Percentiles rank a stretch among this genome's conserved stretches.
These are phyloP conservation scores for Ilex asprella DNA, from an alignment of 257 asterid species.

Conservation along the genomic window DNA sequence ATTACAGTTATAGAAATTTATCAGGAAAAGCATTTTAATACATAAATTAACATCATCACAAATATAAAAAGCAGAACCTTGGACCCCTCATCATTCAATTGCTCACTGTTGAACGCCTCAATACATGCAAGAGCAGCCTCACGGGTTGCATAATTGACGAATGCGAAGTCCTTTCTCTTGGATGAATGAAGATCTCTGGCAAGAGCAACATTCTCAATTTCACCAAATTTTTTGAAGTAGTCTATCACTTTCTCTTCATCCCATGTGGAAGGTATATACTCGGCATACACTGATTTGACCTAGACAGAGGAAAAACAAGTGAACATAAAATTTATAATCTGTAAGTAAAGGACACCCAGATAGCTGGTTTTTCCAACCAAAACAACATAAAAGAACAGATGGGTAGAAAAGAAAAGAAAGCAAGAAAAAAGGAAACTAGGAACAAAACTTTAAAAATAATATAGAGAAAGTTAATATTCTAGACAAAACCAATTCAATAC, in stretches of 20 bases:
- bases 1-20: constrained; percentile 14
- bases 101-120: constrained; percentile 37
- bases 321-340: constrained; percentile 6
- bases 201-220: constrained; percentile 54
- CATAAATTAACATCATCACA: constrained; percentile 5
- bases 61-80: constrained; percentile 29
- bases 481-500: too few relatives aligned
- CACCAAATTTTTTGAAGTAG: constrained; percentile 61
- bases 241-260: constrained; percentile 43
- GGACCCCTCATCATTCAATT: constrained; percentile 31
- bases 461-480: too few relatives aligned
- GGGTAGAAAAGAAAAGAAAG: neutral
- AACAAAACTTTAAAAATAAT: too few relatives aligned
- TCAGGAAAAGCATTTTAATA: constrained; percentile 7
- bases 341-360: constrained; percentile 7
- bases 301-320: constrained; percentile 22
- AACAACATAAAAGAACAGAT: neutral
- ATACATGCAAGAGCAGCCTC: constrained; percentile 70
- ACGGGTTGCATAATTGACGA: constrained; percentile 45
- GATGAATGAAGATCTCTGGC: constrained; percentile 51
- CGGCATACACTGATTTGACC: constrained; percentile 66
- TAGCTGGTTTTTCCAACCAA: neutral
- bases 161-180: constrained; percentile 65
- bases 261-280: constrained; percentile 60
- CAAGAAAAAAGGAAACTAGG: neutral